Percentiles rank a stretch among this genome's conserved stretches.
phyloP scores from a whole-genome alignment of 495 filamentous ascomycete species.

The Penicillium psychrofluorescens region DNA sequence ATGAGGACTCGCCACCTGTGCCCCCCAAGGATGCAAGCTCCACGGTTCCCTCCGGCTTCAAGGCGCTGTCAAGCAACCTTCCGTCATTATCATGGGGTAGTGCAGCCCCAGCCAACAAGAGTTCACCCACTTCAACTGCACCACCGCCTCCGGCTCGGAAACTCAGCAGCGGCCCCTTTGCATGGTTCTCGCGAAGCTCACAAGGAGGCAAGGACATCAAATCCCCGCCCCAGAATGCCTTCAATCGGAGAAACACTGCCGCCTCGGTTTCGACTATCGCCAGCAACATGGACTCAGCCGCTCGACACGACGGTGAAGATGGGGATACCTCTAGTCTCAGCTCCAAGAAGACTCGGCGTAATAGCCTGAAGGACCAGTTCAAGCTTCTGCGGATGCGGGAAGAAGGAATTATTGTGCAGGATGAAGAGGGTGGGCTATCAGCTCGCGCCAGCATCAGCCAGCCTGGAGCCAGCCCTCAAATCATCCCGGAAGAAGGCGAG shows the following conservation, averaged over 20 bases:
- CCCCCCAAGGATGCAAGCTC: slow-evolving; percentile 38
- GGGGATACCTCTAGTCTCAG: slow-evolving; percentile 34
- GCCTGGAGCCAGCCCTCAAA: slow-evolving; percentile 48
- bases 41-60: slow-evolving; percentile 32
- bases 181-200: slow-evolving; percentile 76
- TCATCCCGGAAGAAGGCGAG: slow-evolving; percentile 49
- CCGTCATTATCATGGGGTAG: slow-evolving; percentile 46
- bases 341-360: slow-evolving; percentile 46
- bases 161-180: slow-evolving; percentile 64
- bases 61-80: slow-evolving; percentile 42
- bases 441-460: slow-evolving; percentile 40
- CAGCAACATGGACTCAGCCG: slow-evolving; percentile 67
- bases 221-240: slow-evolving; percentile 38
- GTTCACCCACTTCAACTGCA: slow-evolving; percentile 27
- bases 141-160: slow-evolving; percentile 51
- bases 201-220: slow-evolving; percentile 52
- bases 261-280: slow-evolving; percentile 66
- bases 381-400: slow-evolving; percentile 75
- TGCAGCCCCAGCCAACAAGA: slow-evolving; percentile 31
- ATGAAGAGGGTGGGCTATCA: slow-evolving; percentile 30
- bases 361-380: slow-evolving; percentile 78
- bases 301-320: slow-evolving; percentile 60
- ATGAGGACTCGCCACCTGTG: slow-evolving; percentile 41
- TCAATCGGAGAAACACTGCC: slow-evolving; percentile 59
- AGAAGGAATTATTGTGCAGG: slow-evolving; percentile 54